A percentile compares a stretch with the other conserved stretches of the same genome.
These are phyloP conservation scores for Acer campestre DNA, from an alignment of 345 rosid genomes.

Conservation along the genomic window DNA sequence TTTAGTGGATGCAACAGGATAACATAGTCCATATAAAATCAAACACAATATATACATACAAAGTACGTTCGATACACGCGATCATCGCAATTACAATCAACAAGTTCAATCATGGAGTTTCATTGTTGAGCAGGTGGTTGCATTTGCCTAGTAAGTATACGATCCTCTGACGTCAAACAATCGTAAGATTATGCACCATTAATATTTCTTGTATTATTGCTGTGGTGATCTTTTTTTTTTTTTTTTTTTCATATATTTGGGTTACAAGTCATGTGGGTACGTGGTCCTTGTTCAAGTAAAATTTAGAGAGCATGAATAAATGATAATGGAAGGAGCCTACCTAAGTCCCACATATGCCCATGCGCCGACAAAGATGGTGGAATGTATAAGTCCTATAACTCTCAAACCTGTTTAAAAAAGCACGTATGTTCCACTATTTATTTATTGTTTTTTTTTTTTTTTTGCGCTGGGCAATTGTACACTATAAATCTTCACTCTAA, in stretches of 20 bases:
- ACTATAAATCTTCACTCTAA: neutral
- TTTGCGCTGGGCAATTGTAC: neutral
- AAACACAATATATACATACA: neutral
- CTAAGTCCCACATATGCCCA: neutral
- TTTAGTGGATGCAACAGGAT: neutral
- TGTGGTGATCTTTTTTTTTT: neutral
- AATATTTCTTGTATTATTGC: neutral
- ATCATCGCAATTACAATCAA: neutral
- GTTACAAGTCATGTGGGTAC: constrained; percentile 6
- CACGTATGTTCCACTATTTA: neutral
- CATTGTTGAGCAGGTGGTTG: constrained; percentile 6
- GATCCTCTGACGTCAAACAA: constrained; percentile 14
- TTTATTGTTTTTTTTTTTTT: neutral
- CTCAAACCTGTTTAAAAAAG: neutral
- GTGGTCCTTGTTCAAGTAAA: constrained; percentile 15
- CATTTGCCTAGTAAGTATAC: neutral
- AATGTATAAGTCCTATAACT: neutral
- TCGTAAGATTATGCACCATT: constrained; percentile 1
- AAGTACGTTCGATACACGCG: neutral
- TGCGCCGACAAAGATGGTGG: constrained; percentile 9
- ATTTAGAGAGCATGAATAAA: neutral
- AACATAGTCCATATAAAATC: neutral
- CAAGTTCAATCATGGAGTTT: neutral
- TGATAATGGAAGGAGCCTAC: constrained; percentile 12
- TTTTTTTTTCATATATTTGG: neutral